These are phyloP conservation scores for Tricholoma saponaceum DNA, from an alignment of 768 basidiomycete genomes.

Conservation along the genomic window DNA sequence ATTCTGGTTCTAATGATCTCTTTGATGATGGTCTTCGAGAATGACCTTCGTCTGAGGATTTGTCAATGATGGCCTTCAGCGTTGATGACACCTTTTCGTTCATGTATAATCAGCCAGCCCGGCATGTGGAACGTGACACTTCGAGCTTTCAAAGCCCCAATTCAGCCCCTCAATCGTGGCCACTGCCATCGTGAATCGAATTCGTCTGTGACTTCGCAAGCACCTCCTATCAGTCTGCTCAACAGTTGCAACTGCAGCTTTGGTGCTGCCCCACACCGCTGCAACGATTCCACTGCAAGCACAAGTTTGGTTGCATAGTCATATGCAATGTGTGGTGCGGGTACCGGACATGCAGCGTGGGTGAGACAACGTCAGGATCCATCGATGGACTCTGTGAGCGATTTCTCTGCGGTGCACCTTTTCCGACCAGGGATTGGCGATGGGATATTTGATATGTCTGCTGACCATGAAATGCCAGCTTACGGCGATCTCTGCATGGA, in stretches of 20 bases:
- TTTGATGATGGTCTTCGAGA: conserved; percentile 65
- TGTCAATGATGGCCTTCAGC: conserved; percentile 49
- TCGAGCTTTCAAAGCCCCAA: conserved; percentile 64
- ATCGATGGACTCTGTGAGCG: conserved; percentile 47
- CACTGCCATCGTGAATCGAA: conserved; percentile 64
- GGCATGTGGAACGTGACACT: conserved; percentile 68
- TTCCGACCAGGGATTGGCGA: conserved; percentile 76
- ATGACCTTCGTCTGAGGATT: conserved; percentile 55
- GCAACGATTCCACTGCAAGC: conserved; percentile 58
- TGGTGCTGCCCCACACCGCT: conserved; percentile 32
- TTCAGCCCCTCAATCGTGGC: conserved; percentile 35
- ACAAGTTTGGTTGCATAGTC: conserved; percentile 54
- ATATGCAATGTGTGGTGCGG: conserved; percentile 49
- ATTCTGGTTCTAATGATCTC: conserved; percentile 61
- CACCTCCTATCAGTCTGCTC: conserved; percentile 69
- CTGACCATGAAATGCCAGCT: conserved; percentile 52
- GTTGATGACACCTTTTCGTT: conserved; percentile 78
- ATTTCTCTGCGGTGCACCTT: conserved; percentile 52
- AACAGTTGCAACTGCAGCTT: conserved; percentile 71
- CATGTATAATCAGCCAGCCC: conserved; percentile 32
- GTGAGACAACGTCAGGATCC: conserved; percentile 48
- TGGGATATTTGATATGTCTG: conserved; percentile 74
- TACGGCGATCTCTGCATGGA: conserved; percentile 56
- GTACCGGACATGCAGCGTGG: conserved; percentile 57
- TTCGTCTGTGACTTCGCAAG: conserved; percentile 47